Evolutionary conservation across 2,329 filamentous ascomycete genomes (phyloP).

Genomic region (Calonectria pseudoreteaudii): DNA sequence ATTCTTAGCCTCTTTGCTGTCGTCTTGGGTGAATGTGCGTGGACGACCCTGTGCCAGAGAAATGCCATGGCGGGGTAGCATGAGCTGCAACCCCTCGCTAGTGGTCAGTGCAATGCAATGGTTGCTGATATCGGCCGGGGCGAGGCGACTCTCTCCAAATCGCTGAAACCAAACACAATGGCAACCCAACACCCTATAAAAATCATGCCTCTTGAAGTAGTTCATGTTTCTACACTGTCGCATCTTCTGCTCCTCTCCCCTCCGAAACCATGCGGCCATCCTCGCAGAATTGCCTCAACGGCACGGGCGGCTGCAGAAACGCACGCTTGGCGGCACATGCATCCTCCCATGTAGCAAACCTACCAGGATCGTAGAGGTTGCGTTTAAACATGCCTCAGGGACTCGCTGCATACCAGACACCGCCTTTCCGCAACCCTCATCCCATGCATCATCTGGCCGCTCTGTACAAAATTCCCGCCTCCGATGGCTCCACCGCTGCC

Average conservation of each 20-base stretch:
- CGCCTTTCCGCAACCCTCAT: neutral
- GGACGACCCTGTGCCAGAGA: neutral
- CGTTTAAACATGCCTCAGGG: slow-evolving; percentile 18
- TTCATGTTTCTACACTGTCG: neutral
- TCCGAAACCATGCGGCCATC: neutral
- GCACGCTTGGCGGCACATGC: slow-evolving; percentile 8
- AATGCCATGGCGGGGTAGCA: slow-evolving; percentile 11
- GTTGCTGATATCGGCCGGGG: neutral
- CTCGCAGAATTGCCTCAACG: slow-evolving; percentile 24
- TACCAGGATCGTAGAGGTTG: slow-evolving; percentile 14
- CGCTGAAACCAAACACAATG: slow-evolving; percentile 5
- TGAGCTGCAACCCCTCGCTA: neutral
- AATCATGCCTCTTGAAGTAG: neutral
- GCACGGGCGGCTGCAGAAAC: slow-evolving; percentile 20
- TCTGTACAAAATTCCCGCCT: neutral
- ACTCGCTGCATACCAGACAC: slow-evolving; percentile 4
- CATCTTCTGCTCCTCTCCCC: neutral
- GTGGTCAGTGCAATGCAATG: neutral
- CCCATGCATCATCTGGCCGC: slow-evolving; percentile 1
- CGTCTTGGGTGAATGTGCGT: neutral
- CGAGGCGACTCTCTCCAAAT: neutral
- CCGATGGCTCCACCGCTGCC: slow-evolving; percentile 11
- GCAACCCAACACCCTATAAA: neutral
- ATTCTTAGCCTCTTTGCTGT: neutral
- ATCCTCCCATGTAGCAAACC: slow-evolving; percentile 10